Base-by-base conservation (phyloP, 805 yeast species). In the Saturnispora saitoi region DNA sequence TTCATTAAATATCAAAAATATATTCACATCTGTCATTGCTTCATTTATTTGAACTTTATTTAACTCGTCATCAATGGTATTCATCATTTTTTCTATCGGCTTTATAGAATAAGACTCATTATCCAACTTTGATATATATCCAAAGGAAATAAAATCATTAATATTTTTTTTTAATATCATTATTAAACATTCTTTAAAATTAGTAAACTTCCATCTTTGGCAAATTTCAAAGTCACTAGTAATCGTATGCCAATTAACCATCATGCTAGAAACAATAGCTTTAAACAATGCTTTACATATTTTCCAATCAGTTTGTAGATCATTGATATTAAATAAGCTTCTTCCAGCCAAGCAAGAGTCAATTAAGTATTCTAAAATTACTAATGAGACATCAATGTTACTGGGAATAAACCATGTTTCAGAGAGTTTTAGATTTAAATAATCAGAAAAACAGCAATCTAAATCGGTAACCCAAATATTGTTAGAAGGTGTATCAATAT, bases 391-490 rank as follows among this genome's bases (percentile, higher is more conserved):
- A 41, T 47, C 41, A 9, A 14, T 4, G 29, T 34, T 47, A n/a
- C 19, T 41, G 6, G 49, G 45, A 9, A 32, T 20, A 20, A 40
- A 17, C 3, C 34, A 12, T 6, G 43, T 14, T 8, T 32, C 22
- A 3, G 45, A 28, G 4, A 47, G 15, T 2, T n/a, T 19, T 2
- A 32, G 3, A 20, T 24, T n/a, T 8, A 47, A 17, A 17, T 32
- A 47, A 28, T 47, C 49, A 9, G 40, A 34, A 22, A 47, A 41
- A 4, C 42, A 41, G 26, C 45, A 47, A 9, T 20, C 42, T n/a
- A 47, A 7, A 26, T 47, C 49, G 3, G 30, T n/a, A 36, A 40
- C 45, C 43, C 48, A 46, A 14, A 15, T 9, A 7, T 11, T 11
- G 11, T 40, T 19, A 26, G 12, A 5, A 11, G 22, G 26, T 30